Evolutionary conservation across 2,329 filamentous ascomycete species (phyloP), one percentile per base, ranked within the genome.

Genomic region (Madurella mycetomatis): DNA sequence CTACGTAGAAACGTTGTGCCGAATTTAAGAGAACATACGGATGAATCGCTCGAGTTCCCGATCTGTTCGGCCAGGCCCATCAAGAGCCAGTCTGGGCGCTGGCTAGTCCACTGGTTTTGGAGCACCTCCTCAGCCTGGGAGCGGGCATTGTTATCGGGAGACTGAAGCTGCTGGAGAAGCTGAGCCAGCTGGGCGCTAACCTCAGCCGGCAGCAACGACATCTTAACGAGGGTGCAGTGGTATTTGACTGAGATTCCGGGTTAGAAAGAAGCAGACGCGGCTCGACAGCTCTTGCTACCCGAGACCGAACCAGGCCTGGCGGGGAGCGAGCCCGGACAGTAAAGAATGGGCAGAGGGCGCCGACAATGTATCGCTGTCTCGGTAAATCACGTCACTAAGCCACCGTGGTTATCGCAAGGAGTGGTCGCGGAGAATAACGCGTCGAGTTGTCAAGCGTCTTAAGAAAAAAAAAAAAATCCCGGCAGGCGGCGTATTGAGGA

Each of bases 41-140:
- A 78, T 63, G 83, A 77, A 67, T 92, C 85, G 63, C 83, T 82
- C n/a, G 88, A 84, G 61, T 81, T 84, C 66, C 89, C 85, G 64
- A 96, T 85, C 74, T 97, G 92, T 75, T 97, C 94, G 41, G 88
- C 92, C 65, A 99, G 77, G 61, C 92, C 94, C 87, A 97, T 94
- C 69, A 99, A 76, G 63, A 97, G 79, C 64, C 95, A 81, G 66
- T 96, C 92, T 37, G 94, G 92, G 57, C 88, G 83, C 54, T 83
- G 80, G 58, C 77, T 76, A 37, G 91, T 88, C 94, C 94, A 99
- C 78, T 91, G 92, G 73, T 84, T 89, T 71, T 90, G 89, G 59
- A 99, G 78, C 70, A 92, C 87, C 61, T 95, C 90, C 73, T 99
- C 94, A 49, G 92, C 92, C 71, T 90, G 84, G 31, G 88, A 84